A percentile compares a stretch with the other conserved stretches of the same genome.
Conservation (phyloP, 2,329 filamentous ascomycete genomes). For the Fusarium chaquense region DNA sequence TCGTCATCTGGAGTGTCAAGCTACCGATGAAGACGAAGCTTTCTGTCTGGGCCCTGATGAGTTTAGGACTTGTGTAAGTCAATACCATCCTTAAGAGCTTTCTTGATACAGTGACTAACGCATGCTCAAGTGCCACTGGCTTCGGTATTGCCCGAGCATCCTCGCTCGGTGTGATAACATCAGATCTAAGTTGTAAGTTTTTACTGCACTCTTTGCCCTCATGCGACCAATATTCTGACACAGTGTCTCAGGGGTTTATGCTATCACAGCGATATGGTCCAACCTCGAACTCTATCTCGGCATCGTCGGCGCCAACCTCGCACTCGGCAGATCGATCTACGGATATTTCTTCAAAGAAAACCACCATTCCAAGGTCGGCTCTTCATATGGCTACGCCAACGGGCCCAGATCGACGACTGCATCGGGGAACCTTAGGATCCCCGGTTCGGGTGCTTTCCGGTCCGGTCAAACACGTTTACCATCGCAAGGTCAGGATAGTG, state of each 20-base stretch:
- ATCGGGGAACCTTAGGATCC: slow-evolving; percentile 24
- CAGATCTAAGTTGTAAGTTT: slow-evolving; percentile 40
- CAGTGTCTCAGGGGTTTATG: slow-evolving; percentile 45
- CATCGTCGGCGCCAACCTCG: slow-evolving; percentile 53
- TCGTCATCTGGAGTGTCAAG: slow-evolving; percentile 51
- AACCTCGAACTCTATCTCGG: slow-evolving; percentile 55
- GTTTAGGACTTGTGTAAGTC: slow-evolving; percentile 46
- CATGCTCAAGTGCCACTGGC: slow-evolving; percentile 29
- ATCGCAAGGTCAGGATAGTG: slow-evolving; percentile 32
- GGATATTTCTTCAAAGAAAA: slow-evolving; percentile 27
- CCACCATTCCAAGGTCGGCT: slow-evolving; percentile 11
- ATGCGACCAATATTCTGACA: not conserved
- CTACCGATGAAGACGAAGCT: slow-evolving; percentile 50
- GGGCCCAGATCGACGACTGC: slow-evolving; percentile 18
- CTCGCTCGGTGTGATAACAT: slow-evolving; percentile 37
- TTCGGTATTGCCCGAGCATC: slow-evolving; percentile 41
- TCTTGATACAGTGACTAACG: not conserved
- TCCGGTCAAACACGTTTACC: slow-evolving; percentile 13
- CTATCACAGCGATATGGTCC: slow-evolving; percentile 55
- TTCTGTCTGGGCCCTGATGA: slow-evolving; percentile 51
- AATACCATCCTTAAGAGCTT: rapidly evolving
- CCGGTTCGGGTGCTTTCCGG: slow-evolving; percentile 13
- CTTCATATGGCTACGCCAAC: not conserved
- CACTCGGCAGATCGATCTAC: slow-evolving; percentile 41
- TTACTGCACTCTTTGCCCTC: rapidly evolving